Conservation (phyloP, 2,329 filamentous ascomycete species). For the Emmonsia crescens region DNA sequence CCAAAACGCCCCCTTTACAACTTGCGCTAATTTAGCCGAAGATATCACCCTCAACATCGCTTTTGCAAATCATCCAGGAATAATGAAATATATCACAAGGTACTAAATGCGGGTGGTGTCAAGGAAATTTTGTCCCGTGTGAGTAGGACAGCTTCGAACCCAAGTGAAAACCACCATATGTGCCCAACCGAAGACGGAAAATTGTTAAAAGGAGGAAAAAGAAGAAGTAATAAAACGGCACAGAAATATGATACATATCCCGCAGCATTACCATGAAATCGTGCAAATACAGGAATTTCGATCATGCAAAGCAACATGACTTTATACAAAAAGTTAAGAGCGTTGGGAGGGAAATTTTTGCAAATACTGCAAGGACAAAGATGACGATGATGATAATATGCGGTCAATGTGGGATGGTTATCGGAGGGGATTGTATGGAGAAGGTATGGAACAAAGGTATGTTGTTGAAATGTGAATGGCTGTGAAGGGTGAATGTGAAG, state of each 20-base stretch:
- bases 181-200: not conserved
- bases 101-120: not conserved
- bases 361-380: not conserved
- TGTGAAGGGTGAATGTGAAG: not conserved
- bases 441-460: not conserved
- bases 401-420: not conserved
- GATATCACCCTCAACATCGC: not conserved
- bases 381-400: not conserved
- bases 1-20: constrained; percentile 10
- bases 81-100: constrained; percentile 2
- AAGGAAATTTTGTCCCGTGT: not conserved
- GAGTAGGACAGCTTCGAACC: not conserved
- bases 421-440: not conserved
- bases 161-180: not conserved
- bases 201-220: not conserved
- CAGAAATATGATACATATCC: constrained; percentile 22
- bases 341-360: not conserved
- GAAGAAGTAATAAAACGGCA: not conserved
- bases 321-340: not conserved
- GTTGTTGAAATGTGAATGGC: not conserved
- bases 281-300: constrained; percentile 8
- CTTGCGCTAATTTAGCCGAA: constrained; percentile 5
- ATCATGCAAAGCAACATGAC: not conserved
- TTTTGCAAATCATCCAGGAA: not conserved
- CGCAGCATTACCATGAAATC: constrained; percentile 15